Base-by-base conservation (phyloP, 768 basidiomycete species). In the Terana coerulea region DNA sequence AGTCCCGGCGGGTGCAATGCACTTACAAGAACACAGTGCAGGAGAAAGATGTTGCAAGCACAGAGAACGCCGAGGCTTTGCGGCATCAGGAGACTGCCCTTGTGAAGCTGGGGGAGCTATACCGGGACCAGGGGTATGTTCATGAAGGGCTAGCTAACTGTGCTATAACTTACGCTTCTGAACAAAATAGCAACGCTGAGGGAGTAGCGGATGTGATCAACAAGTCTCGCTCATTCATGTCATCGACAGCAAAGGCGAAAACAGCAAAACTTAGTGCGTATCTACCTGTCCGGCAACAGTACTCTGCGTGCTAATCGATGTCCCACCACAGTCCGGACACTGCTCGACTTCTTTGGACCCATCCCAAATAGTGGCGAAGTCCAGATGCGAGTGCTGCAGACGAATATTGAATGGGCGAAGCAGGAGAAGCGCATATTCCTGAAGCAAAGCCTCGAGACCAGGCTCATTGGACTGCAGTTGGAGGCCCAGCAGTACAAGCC, bases 201-300 rank as follows among this genome's bases (percentile, higher is more conserved):
- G 89, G 88, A 15, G 76, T 98, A 2, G 91, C 93, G 9, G 81
- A 92, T 49, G 84, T 95, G 31, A 90, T 97, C 49, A 88, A 83
- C 0, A 75, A 86, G 24, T 92, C 91, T 0, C 75, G 93, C 0
- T 63, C 68, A 10, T 93, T 95, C 74, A 90, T 95, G 80, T 85
- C 90, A 0, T 87, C 88, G n/a, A 90, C 92, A 0, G 95, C 95
- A 14, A 98, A 98, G 69, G 95, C 94, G 1, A 97, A 98, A 70
- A 97, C 95, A 0, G 94, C 94, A 2, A 95, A 95, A 72, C 82
- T 98, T 57, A 95, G 93, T 93, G 55, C 59, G 85, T 69, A 17
- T 30, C 11, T n/a, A n/a, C 43, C 30, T 39, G 31, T 33, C 31
- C 31, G 9, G 9, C 31, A 15, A n/a, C 17, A 30, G 10, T 30